Conservation (phyloP, 352 stramenopile genomes). For the Globisporangium nagaii region DNA sequence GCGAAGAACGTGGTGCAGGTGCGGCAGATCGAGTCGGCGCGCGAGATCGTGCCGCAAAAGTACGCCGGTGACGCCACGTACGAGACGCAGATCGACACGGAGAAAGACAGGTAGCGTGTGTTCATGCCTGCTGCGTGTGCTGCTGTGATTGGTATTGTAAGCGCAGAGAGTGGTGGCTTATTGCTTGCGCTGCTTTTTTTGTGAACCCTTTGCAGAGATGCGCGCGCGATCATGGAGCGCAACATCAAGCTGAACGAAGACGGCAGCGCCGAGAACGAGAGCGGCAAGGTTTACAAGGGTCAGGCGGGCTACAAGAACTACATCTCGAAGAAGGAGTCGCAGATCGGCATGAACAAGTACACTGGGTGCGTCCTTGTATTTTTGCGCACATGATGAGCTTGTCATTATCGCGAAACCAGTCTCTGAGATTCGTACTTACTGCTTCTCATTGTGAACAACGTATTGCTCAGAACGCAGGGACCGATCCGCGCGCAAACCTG, state of each 20-base stretch:
- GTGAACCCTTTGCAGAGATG: slow-evolving; percentile 35
- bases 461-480: slow-evolving; percentile 74
- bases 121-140: not conserved
- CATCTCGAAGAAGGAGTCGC: slow-evolving; percentile 81
- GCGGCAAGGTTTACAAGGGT: slow-evolving; percentile 80
- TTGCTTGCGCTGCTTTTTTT: not conserved
- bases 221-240: slow-evolving; percentile 69
- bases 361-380: slow-evolving; percentile 45
- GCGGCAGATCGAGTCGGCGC: slow-evolving; percentile 56
- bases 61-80: slow-evolving; percentile 83
- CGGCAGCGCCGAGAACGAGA: slow-evolving; percentile 58
- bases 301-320: slow-evolving; percentile 86
- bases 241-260: slow-evolving; percentile 71
- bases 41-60: slow-evolving; percentile 68
- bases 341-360: slow-evolving; percentile 89
- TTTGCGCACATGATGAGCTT: no score
- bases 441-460: not conserved
- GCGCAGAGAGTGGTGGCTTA: no score
- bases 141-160: slow-evolving; percentile 9
- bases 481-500: slow-evolving; percentile 94
- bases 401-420: no score
- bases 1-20: slow-evolving; percentile 57
- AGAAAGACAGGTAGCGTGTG: slow-evolving; percentile 54
- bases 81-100: slow-evolving; percentile 80
- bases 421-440: no score